These are phyloP conservation scores for Tuber aestivum DNA, from an alignment of 495 filamentous ascomycete species.

Conservation along the genomic window DNA sequence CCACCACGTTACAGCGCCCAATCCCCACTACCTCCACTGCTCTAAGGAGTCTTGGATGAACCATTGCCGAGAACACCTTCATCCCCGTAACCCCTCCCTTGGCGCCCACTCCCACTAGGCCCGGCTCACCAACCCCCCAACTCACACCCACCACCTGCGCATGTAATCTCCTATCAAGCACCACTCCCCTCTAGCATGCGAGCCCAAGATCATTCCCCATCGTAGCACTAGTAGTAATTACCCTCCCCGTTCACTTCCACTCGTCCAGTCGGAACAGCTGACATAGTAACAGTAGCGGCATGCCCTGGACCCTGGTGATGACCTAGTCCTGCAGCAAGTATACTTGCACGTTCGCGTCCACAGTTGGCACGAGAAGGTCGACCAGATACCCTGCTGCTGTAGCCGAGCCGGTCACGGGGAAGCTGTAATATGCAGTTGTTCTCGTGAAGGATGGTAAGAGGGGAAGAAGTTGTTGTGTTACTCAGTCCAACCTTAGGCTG, in stretches of 20 bases:
- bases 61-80: constrained; percentile 70
- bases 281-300: constrained; percentile 61
- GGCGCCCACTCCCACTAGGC: constrained; percentile 61
- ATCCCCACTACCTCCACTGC: constrained; percentile 76
- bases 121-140: constrained; percentile 58
- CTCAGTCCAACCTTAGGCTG: constrained; percentile 11
- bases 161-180: constrained; percentile 49
- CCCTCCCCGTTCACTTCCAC: constrained; percentile 53
- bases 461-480: constrained; percentile 18
- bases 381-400: constrained; percentile 79
- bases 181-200: constrained; percentile 66
- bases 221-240: constrained; percentile 86
- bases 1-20: constrained; percentile 61
- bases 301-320: constrained; percentile 67
- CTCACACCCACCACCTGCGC: constrained; percentile 20
- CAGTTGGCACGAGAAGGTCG: constrained; percentile 68
- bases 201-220: constrained; percentile 77
- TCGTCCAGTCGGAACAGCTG: constrained; percentile 59
- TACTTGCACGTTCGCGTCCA: constrained; percentile 81
- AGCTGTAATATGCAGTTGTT: constrained; percentile 60
- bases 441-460: constrained; percentile 34
- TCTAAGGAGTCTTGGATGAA: constrained; percentile 76
- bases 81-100: constrained; percentile 59
- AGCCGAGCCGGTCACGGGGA: constrained; percentile 77
- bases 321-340: constrained; percentile 71